Evolutionary conservation across 2,329 filamentous ascomycete genomes (phyloP).

Genomic region (Didymella exigua): DNA sequence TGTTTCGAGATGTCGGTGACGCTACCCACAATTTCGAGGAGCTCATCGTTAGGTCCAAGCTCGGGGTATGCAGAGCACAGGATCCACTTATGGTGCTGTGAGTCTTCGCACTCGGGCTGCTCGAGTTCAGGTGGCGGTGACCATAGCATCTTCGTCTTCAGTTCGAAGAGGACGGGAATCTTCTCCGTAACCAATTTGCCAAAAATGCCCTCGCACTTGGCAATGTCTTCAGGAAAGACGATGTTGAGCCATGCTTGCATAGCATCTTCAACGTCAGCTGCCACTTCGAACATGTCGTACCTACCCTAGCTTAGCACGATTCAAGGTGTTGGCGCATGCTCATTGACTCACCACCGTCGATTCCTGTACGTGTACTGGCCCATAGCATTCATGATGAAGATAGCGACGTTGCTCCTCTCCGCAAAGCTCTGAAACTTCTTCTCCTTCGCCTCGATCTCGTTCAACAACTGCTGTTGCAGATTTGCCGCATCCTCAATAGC

Average conservation of each 20-base stretch:
- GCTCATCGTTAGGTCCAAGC: slow-evolving; percentile 24
- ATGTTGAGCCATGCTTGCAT: slow-evolving; percentile 29
- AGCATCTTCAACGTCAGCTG: slow-evolving; percentile 23
- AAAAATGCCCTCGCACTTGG: slow-evolving; percentile 41
- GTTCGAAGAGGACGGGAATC: slow-evolving; percentile 45
- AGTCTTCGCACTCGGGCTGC: slow-evolving; percentile 14
- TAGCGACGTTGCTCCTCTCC: slow-evolving; percentile 48
- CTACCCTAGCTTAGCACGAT: neutral
- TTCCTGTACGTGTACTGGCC: slow-evolving; percentile 50
- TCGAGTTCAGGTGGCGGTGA: slow-evolving; percentile 26
- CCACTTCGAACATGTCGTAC: slow-evolving; percentile 38
- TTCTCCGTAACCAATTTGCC: slow-evolving; percentile 39
- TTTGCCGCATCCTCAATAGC: slow-evolving; percentile 42
- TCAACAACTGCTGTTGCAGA: slow-evolving; percentile 41
- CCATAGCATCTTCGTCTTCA: slow-evolving; percentile 48
- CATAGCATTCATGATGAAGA: slow-evolving; percentile 46
- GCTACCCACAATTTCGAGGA: slow-evolving; percentile 43
- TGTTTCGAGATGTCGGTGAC: slow-evolving; percentile 47
- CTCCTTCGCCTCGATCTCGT: slow-evolving; percentile 42
- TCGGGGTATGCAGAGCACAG: slow-evolving; percentile 40
- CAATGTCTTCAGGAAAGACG: slow-evolving; percentile 44
- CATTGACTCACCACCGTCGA: slow-evolving; percentile 40
- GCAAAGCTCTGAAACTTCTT: slow-evolving; percentile 49
- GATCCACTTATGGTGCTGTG: slow-evolving; percentile 37
- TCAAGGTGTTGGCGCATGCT: neutral